Evolutionary conservation across 1,284 basidiomycete genomes (phyloP).

Genomic region (Ceratobasidium sp.): DNA sequence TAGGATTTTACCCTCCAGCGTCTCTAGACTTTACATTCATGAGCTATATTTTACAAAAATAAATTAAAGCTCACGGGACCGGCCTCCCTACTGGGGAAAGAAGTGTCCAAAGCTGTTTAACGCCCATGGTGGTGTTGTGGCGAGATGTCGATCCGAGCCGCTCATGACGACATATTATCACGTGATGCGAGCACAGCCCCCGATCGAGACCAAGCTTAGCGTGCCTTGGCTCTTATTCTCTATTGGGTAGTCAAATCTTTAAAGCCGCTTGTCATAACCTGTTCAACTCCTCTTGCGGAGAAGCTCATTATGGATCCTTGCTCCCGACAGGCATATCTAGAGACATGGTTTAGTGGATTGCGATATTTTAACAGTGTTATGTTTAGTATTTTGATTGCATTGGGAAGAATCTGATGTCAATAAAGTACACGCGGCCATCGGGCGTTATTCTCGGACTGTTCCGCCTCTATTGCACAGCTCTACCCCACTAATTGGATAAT

Average conservation of each 20-base stretch:
- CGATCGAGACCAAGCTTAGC: not conserved
- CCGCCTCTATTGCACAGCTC: not conserved
- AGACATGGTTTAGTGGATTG: too few species aligned
- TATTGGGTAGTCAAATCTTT: too few species aligned
- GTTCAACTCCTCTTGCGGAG: too few species aligned
- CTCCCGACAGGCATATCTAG: too few species aligned
- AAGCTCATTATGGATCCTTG: too few species aligned
- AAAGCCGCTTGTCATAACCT: too few species aligned
- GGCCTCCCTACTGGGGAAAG: conserved; percentile 88
- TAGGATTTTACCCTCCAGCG: conserved; percentile 87
- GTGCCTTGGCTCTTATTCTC: too few species aligned
- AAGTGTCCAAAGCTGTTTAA: conserved; percentile 94
- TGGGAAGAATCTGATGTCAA: not conserved
- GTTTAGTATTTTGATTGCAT: too few species aligned
- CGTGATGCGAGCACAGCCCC: not conserved
- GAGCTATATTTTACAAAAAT: not conserved
- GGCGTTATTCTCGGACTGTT: too few species aligned
- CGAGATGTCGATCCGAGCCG: not conserved
- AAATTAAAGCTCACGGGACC: conserved; percentile 67
- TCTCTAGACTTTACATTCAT: conserved; percentile 72
- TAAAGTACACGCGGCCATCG: not conserved
- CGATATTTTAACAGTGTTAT: too few species aligned
- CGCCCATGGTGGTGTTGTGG: conserved; percentile 70
- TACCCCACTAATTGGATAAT: not conserved
- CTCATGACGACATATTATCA: not conserved